A percentile compares a stretch with the other conserved stretches of the same genome.
Conservation (phyloP, 129 eudicot species). For the Centella asiatica region DNA sequence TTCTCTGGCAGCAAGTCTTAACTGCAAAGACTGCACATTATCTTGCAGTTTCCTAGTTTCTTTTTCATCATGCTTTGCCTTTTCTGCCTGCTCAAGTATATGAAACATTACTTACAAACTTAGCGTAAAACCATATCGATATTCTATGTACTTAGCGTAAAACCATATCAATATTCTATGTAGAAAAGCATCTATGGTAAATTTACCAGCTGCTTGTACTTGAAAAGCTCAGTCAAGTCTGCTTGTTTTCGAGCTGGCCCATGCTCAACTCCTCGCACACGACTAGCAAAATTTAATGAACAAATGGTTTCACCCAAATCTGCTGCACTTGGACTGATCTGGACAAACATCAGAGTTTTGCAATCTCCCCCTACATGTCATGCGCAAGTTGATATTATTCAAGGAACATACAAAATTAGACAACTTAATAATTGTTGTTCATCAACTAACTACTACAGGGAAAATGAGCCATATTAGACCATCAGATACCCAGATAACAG, state of each 20-base stretch:
- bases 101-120: not conserved
- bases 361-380: slow-evolving; percentile 83
- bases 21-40: slow-evolving; percentile 25
- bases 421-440: not conserved
- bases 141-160: not conserved
- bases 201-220: slow-evolving; percentile 88
- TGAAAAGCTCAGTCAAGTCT: slow-evolving; percentile 61
- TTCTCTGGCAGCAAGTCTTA: slow-evolving; percentile 30
- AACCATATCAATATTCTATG: not conserved
- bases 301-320: slow-evolving; percentile 93
- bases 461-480: too few species aligned
- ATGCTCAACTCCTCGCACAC: slow-evolving; percentile 91
- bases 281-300: slow-evolving; percentile 90
- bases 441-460: too few species aligned
- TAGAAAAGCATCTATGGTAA: not conserved
- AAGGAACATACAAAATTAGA: not conserved
- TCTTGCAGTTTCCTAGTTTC: slow-evolving; percentile 33
- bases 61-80: slow-evolving; percentile 28
- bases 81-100: slow-evolving; percentile 20
- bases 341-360: slow-evolving; percentile 94
- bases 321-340: slow-evolving; percentile 65
- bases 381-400: not conserved
- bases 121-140: not conserved
- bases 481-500: too few species aligned
- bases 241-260: slow-evolving; percentile 94